These are phyloP conservation scores for Ramaria sp. DNA, from an alignment of 768 basidiomycete species.

Conservation along the genomic window DNA sequence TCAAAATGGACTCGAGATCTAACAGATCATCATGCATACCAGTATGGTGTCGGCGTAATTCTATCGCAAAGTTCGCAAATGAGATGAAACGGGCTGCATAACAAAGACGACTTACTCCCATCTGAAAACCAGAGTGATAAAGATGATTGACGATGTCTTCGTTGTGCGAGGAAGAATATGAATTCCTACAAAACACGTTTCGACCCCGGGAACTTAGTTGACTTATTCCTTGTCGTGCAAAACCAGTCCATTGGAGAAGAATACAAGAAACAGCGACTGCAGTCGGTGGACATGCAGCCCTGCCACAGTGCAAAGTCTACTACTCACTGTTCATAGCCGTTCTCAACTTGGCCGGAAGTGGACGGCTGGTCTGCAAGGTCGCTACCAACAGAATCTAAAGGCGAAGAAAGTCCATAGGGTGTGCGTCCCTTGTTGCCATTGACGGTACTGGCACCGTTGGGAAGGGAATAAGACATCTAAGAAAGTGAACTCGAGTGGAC, in stretches of 20 bases:
- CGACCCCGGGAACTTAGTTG: neutral
- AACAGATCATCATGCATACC: slow-evolving; percentile 57
- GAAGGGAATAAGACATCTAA: slow-evolving; percentile 3
- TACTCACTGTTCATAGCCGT: slow-evolving; percentile 8
- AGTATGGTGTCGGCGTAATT: slow-evolving; percentile 77
- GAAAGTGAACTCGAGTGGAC: neutral
- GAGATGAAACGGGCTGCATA: slow-evolving; percentile 1
- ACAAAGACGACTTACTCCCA: slow-evolving; percentile 47
- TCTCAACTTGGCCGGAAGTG: neutral
- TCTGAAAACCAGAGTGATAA: slow-evolving; percentile 72
- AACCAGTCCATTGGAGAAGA: neutral
- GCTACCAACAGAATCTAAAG: slow-evolving; percentile 5
- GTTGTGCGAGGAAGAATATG: slow-evolving; percentile 51
- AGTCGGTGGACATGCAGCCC: neutral
- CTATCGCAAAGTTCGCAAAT: slow-evolving; percentile 24
- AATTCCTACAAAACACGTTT: slow-evolving; percentile 20
- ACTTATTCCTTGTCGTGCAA: neutral
- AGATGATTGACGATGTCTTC: slow-evolving; percentile 71
- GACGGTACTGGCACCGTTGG: slow-evolving; percentile 1
- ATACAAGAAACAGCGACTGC: neutral
- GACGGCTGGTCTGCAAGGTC: neutral
- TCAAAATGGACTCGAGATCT: slow-evolving; percentile 82
- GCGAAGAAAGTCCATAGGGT: slow-evolving; percentile 3
- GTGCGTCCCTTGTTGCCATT: slow-evolving; percentile 6
- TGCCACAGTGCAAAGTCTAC: neutral